Evolutionary conservation across 2,329 filamentous ascomycete species (phyloP), one percentile per base, ranked within the genome.

Genomic region (Grosmannia serpens): DNA sequence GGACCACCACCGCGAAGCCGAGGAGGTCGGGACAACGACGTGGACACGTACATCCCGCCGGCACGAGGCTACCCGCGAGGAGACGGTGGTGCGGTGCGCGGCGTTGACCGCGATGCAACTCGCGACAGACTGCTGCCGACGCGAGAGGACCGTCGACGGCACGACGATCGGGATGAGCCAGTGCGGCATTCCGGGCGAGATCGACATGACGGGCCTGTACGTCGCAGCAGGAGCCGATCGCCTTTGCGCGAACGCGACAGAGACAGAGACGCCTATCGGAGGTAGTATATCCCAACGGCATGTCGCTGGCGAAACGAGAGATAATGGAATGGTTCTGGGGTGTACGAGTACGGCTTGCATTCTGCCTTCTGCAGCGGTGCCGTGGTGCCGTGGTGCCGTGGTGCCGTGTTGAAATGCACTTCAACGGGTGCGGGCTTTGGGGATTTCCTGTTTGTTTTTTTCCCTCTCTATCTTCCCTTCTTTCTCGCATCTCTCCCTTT

Each of bases 21-120:
- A 33, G 57, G 58, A 5, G 55, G 55, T 1, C 51, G 58, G 3
- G 55, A 38, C 17, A 41, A 17, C 4, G 62, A 72, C 55, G 67
- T 75, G 8, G 77, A 80, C 64, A 78, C 77, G 0, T 80, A 80
- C 62, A 77, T 79, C 26, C 77, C 77, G 11, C 73, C 70, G 50
- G 79, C 79, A 56, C 74, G 75, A 17, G 52, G 53, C 17, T 53
- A 59, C 13, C 27, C 47, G 35, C 26, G 33, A 24, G 55, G 46
- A 11, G 46, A n/a, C 15, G 56, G 56, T 4, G 11, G 33, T 20
- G 55, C 44, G 35, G 1, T 44, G 57, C 10, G 58, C 50, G 13
- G 15, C 27, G 20, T 29, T 11, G 4, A 9, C 24, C 53, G 60
- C n/a, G 60, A 58, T 3, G 49, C 41, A 0, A 46, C 49, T 17